phyloP scores from a whole-genome alignment of 225 moss, liverwort and hornwort species.

The Climacium dendroides region DNA sequence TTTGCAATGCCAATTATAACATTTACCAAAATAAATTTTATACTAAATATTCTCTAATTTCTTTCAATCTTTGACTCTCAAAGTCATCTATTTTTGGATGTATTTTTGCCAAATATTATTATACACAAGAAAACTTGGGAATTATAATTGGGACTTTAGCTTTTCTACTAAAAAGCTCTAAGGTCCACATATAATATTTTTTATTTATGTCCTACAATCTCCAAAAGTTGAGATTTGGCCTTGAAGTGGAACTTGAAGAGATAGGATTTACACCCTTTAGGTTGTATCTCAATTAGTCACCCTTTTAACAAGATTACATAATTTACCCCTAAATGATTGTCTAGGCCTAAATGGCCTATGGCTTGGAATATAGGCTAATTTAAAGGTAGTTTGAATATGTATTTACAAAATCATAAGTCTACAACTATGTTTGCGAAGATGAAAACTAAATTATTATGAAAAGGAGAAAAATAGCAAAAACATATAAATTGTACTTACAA shows the following conservation, averaged over 20 bases:
- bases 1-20: not conserved
- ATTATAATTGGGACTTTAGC: not conserved
- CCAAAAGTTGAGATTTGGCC: not conserved
- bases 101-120: not conserved
- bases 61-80: not conserved
- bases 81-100: not conserved
- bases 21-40: not conserved
- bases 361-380: too few species aligned
- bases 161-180: not conserved
- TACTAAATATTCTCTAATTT: not conserved
- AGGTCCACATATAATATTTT: not conserved
- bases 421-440: too few species aligned
- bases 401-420: too few species aligned
- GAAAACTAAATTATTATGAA: too few species aligned
- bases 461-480: too few species aligned
- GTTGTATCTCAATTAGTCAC: not conserved
- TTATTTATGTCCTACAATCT: not conserved
- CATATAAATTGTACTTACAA: too few species aligned
- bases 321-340: too few species aligned
- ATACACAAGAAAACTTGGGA: not conserved
- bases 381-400: too few species aligned
- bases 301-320: not conserved
- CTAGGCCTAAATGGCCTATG: too few species aligned
- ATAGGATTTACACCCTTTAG: accelerated
- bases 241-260: not conserved